Percentiles rank a stretch among this genome's conserved stretches.
phyloP scores from a whole-genome alignment of 495 filamentous ascomycete species.

The Penicillium soppii region DNA sequence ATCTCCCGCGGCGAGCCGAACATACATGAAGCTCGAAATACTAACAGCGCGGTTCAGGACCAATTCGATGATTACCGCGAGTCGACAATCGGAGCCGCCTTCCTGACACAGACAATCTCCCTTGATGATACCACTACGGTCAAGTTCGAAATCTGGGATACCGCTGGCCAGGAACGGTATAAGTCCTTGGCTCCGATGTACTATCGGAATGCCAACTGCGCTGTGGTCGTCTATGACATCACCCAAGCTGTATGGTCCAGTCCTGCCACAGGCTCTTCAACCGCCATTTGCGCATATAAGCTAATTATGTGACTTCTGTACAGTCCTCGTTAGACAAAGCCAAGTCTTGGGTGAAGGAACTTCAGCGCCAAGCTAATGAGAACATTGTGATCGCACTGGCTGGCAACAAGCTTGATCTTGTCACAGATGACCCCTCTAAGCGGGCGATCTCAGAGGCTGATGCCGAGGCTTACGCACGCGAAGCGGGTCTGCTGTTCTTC shows the following conservation, averaged over 20 bases:
- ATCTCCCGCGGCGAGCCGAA: background rate
- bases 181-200: constrained; percentile 99
- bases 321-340: constrained; percentile 97
- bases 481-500: constrained; percentile 93
- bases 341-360: constrained; percentile 98
- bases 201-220: constrained; percentile 98
- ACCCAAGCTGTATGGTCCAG: constrained; percentile 81
- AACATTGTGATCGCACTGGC: constrained; percentile 98
- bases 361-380: constrained; percentile 97
- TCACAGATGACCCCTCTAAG: constrained; percentile 86
- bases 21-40: background rate
- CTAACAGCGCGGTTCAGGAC: constrained; percentile 57
- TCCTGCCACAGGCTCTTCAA: background rate
- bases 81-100: constrained; percentile 97
- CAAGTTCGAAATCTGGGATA: constrained; percentile 99
- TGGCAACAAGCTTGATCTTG: constrained; percentile 96
- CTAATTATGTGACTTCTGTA: background rate
- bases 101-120: constrained; percentile 97
- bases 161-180: constrained; percentile 95
- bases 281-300: background rate
- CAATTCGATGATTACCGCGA: constrained; percentile 99
- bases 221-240: constrained; percentile 98
- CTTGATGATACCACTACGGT: constrained; percentile 97
- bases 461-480: constrained; percentile 90
- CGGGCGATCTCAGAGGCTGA: constrained; percentile 84